These are phyloP conservation scores for Pachysandra terminalis DNA, from an alignment of 164 flowering plant genomes.

Conservation along the genomic window DNA sequence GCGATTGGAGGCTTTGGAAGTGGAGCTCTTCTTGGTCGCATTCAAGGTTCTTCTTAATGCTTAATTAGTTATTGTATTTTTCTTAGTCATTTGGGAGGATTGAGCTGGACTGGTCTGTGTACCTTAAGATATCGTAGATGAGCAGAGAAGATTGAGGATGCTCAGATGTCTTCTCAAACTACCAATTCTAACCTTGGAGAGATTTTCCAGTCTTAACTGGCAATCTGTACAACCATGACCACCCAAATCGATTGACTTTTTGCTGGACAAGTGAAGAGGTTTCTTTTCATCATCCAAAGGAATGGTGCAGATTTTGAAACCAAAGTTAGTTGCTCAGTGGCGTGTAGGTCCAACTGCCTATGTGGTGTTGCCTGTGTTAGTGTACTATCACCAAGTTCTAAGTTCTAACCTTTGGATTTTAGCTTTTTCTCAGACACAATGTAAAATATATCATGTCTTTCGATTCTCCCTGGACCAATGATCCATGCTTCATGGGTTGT, in stretches of 20 bases:
- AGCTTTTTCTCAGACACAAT: neutral
- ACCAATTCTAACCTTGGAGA: no score
- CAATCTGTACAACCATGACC: neutral
- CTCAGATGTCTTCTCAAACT: neutral
- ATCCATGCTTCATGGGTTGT: neutral
- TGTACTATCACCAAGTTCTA: neutral
- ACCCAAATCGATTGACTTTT: neutral
- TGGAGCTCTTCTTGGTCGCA: constrained; percentile 91
- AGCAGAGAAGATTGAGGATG: neutral
- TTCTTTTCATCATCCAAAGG: neutral
- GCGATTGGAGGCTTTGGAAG: constrained; percentile 73
- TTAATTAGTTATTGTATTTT: neutral
- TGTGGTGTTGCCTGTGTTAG: neutral
- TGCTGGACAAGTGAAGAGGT: neutral
- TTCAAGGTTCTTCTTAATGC: constrained; percentile 58
- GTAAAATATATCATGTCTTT: neutral
- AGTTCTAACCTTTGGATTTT: neutral
- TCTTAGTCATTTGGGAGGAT: neutral
- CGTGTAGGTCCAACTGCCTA: neutral
- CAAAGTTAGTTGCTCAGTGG: neutral
- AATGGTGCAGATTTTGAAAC: neutral
- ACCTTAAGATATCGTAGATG: neutral
- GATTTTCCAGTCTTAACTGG: neutral
- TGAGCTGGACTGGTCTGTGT: neutral
- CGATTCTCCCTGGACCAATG: neutral